Percentiles rank a stretch among this genome's conserved stretches.
These are phyloP conservation scores for Martensiomyces pterosporus DNA, from an alignment of 192 early-diverging fungal species.

Conservation along the genomic window DNA sequence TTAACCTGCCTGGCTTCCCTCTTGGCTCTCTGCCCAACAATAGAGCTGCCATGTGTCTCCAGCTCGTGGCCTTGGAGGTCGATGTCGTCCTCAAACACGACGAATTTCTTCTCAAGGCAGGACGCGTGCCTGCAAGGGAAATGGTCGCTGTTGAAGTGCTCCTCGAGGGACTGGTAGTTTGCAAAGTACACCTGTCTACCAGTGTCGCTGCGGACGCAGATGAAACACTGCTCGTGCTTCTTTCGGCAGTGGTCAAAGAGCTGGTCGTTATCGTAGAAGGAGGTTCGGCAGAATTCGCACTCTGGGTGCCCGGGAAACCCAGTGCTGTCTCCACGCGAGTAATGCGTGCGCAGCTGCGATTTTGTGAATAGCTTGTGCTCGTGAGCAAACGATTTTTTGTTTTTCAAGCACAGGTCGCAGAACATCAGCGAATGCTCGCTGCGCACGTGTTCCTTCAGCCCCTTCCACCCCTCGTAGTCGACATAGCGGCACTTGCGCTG, in stretches of 20 bases:
- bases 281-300: constrained; percentile 80
- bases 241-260: constrained; percentile 92
- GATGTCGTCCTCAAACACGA: constrained; percentile 89
- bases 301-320: constrained; percentile 83
- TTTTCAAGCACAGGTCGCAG: constrained; percentile 83
- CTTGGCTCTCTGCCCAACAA: constrained; percentile 34
- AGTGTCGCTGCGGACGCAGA: constrained; percentile 71
- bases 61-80: constrained; percentile 90
- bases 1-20: constrained; percentile 41
- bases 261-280: constrained; percentile 90
- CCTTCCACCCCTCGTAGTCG: constrained; percentile 75
- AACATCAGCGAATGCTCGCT: constrained; percentile 68
- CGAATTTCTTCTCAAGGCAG: constrained; percentile 92
- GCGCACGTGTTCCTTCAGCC: constrained; percentile 78
- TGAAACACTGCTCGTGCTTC: constrained; percentile 90
- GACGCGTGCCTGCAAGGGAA: constrained; percentile 71
- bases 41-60: constrained; percentile 25
- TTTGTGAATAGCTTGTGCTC: constrained; percentile 85
- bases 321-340: constrained; percentile 64
- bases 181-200: constrained; percentile 79
- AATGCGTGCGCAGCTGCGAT: constrained; percentile 72
- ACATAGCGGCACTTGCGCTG: constrained; percentile 69
- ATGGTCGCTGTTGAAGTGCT: constrained; percentile 81
- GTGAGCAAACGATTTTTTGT: constrained; percentile 92
- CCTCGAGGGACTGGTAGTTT: constrained; percentile 76